Base-by-base conservation (phyloP, 129 eudicot genomes). In the Artemisia tridentata region DNA sequence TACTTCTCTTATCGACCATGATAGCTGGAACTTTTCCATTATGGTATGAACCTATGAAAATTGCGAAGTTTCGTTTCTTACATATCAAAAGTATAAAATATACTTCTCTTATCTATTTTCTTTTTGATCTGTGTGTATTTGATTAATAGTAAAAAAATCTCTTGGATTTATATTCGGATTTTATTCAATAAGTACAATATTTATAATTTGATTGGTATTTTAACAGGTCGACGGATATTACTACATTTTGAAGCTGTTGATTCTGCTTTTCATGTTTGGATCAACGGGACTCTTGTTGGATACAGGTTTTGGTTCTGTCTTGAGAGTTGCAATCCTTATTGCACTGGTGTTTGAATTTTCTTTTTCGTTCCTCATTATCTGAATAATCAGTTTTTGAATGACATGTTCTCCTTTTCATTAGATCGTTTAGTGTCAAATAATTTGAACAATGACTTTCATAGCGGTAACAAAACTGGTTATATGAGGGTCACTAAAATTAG, bases 221-320 rank as follows among this genome's bases (percentile, higher is more conserved):
- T 82, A 57, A 77, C 86, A 93, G 98, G 92, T 71, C 92, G 98
- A 16, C 83, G 96, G 82, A 83, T 93, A 75, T 75, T 93, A 48
- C 77, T 93, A 56, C 98, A 93, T 82, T 93, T 93, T 80, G 96
- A 93, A 88, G 98, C 92, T 54, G 98, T 85, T 72, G 98, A 93
- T 82, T 93, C 98, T 80, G 98, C 98, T 65, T 93, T 83, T 84
- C 88, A 83, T 16, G 91, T 87, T n/a, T 93, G 98, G 98, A 70
- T 93, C 62, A 93, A 93, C 49, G 96, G 96, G 60, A 55, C 73
- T 63, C 92, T 82, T 56, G 86, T 86, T 83, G 98, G 98, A 73
- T 93, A 89, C 81, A 93, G 98, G 98, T 93, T 72, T 74, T 17
- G 88, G 95, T 87, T 74, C 69, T 13, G 79, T 82, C 58, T 25